These are phyloP conservation scores for Arthroderma sp. DNA, from an alignment of 2,329 filamentous ascomycete species.

Conservation along the genomic window DNA sequence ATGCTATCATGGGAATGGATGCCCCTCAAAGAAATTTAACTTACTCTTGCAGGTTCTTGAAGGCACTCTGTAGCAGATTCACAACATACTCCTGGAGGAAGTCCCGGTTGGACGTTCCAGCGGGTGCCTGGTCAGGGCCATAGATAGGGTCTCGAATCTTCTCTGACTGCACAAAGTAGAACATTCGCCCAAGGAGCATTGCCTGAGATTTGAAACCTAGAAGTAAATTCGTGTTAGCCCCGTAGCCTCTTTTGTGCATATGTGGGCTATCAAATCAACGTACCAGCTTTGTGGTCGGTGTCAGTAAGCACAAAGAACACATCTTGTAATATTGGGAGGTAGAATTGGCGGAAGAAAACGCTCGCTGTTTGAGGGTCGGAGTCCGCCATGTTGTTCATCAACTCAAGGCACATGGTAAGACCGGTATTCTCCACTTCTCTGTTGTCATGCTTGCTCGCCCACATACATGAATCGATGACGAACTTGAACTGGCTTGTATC, in stretches of 20 bases:
- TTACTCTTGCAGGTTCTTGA: constrained; percentile 83
- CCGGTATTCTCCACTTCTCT: constrained; percentile 93
- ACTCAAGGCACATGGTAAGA: constrained; percentile 93
- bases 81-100: constrained; percentile 83
- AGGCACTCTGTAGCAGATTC: constrained; percentile 73
- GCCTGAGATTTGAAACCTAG: constrained; percentile 89
- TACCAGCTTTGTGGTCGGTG: constrained; percentile 87
- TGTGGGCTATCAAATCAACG: background rate
- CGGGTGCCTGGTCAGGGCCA: constrained; percentile 64
- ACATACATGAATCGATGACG: constrained; percentile 98
- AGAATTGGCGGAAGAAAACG: constrained; percentile 97
- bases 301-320: constrained; percentile 98
- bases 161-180: constrained; percentile 80
- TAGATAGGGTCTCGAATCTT: constrained; percentile 94
- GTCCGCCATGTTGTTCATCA: constrained; percentile 95
- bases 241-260: background rate
- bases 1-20: constrained; percentile 26
- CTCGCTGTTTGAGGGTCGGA: constrained; percentile 76
- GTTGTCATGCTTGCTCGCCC: constrained; percentile 99
- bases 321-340: constrained; percentile 87
- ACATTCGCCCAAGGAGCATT: constrained; percentile 84
- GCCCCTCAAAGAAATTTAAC: constrained; percentile 27
- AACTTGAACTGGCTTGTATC: constrained; percentile 98
- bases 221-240: constrained; percentile 8
- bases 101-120: constrained; percentile 77